phyloP scores from a whole-genome alignment of 192 early-diverging fungal species.

The Geranomyces michiganensis region DNA sequence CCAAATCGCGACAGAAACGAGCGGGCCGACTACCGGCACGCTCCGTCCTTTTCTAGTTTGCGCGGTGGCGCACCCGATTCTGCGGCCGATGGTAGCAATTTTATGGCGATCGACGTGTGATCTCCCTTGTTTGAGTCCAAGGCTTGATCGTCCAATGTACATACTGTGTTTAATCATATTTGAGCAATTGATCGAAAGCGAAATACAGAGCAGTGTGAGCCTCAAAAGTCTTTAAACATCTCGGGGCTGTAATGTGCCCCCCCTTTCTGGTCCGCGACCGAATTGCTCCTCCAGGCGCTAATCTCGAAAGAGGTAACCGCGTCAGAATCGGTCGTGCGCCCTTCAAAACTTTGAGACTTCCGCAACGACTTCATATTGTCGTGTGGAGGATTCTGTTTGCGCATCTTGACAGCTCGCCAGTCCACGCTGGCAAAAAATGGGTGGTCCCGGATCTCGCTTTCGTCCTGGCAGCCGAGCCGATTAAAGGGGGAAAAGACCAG shows the following conservation, averaged over 20 bases:
- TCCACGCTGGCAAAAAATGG: constrained; percentile 45
- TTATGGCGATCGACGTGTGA: too few relatives aligned
- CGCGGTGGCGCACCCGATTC: too few relatives aligned
- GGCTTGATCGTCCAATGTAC: too few relatives aligned
- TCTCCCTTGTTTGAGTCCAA: too few relatives aligned
- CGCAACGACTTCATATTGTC: not conserved
- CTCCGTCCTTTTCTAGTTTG: too few relatives aligned
- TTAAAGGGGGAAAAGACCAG: constrained; percentile 40
- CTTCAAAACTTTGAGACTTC: not conserved
- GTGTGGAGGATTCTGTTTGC: not conserved
- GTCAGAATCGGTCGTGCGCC: not conserved
- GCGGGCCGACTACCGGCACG: too few relatives aligned
- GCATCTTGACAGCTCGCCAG: constrained; percentile 59
- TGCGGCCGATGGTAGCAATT: too few relatives aligned
- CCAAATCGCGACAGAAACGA: too few relatives aligned
- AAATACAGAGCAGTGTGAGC: too few relatives aligned
- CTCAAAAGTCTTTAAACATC: constrained; percentile 25
- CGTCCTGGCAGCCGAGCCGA: constrained; percentile 49
- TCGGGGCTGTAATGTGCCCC: not conserved
- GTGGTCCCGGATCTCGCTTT: constrained; percentile 49
- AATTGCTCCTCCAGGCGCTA: constrained; percentile 19
- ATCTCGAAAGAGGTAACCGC: constrained; percentile 7
- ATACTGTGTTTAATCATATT: too few relatives aligned
- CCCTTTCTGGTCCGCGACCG: not conserved
- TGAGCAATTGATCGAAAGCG: too few relatives aligned